Evolutionary conservation across 768 basidiomycete genomes (phyloP).

Genomic region (Galerina marginata): DNA sequence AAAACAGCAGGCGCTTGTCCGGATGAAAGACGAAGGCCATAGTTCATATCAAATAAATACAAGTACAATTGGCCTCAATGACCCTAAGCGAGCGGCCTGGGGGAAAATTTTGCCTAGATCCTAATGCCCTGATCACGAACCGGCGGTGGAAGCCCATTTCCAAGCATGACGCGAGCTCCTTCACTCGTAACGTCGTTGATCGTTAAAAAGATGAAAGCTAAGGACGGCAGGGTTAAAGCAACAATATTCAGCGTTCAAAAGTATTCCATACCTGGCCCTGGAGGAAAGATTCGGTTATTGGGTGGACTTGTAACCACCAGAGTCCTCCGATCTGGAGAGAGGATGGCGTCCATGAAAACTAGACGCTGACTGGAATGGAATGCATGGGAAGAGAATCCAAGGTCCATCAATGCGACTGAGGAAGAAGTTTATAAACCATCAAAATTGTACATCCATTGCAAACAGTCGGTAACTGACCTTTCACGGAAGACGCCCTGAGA

Average conservation of each 20-base stretch:
- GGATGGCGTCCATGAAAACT: conserved; percentile 36
- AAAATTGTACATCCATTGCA: not conserved
- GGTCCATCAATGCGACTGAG: conserved; percentile 38
- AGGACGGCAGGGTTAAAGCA: not conserved
- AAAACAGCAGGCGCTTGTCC: too few species aligned
- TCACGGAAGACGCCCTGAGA: conserved; percentile 28
- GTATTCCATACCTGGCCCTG: conserved; percentile 37
- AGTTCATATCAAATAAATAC: too few species aligned
- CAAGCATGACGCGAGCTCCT: conserved; percentile 42
- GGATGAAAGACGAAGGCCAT: too few species aligned
- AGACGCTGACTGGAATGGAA: conserved; percentile 43
- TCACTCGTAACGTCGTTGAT: conserved; percentile 40
- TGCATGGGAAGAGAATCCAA: conserved; percentile 45
- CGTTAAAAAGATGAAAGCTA: conserved; percentile 34
- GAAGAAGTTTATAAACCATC: not conserved
- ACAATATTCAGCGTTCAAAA: too few species aligned
- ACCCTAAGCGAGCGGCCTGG: too few species aligned
- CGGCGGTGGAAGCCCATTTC: conserved; percentile 41
- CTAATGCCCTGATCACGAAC: conserved; percentile 35
- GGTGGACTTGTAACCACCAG: conserved; percentile 38
- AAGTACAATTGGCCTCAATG: too few species aligned
- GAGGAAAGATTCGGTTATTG: conserved; percentile 39
- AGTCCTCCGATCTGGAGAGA: conserved; percentile 34
- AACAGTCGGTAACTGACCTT: conserved; percentile 24
- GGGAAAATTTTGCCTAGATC: too few species aligned